Base-by-base conservation (phyloP, 345 rosid genomes). In the Salix suchowensis region DNA sequence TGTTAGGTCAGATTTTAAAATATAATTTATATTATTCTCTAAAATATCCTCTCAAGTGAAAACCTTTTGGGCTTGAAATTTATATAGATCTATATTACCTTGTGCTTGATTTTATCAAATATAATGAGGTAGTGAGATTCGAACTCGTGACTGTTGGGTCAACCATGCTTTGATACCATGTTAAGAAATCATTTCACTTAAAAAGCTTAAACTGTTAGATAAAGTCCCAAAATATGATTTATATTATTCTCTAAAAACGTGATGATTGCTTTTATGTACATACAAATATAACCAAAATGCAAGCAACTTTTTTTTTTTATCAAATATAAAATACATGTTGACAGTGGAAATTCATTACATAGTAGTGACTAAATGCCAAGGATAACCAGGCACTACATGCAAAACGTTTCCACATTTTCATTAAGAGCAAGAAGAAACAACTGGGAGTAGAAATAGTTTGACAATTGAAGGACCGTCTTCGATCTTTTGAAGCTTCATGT, bases 1-100 rank as follows among this genome's bases (percentile, higher is more conserved):
- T 34, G 36, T 34, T 4, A 34, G 6, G 6, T 34, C 4, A 34
- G 0, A 4, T 34, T 4, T 0, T 1, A 34, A 0, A 34, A 4
- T 34, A 34, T 34, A 0, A 34, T 34, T 34, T 34, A 34, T 34
- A 34, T 34, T 34, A 34, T 34, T 34, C 0, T 34, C 5, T 34
- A 0, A 34, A 4, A 34, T 4, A 34, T 0, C 0, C 0, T 1
- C 7, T 34, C 37, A 34, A 34, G 6, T 34, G 0, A 34, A 32
- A 32, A 0, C 0, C 0, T 32, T 32, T 32, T 32, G 0, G 5
- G 5, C 34, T 32, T 4, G 34, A 32, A 34, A 5, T 0, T 34
- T 34, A 5, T 1, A 34, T 7, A 5, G 6, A 5, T 5, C 0
- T 4, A 34, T 5, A 0, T 0, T 34, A 34, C 0, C 0, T 34